A percentile compares a stretch with the other conserved stretches of the same genome.
Evolutionary conservation across 2,329 filamentous ascomycete species (phyloP).

Genomic region (Arthrinium puccinioides): DNA sequence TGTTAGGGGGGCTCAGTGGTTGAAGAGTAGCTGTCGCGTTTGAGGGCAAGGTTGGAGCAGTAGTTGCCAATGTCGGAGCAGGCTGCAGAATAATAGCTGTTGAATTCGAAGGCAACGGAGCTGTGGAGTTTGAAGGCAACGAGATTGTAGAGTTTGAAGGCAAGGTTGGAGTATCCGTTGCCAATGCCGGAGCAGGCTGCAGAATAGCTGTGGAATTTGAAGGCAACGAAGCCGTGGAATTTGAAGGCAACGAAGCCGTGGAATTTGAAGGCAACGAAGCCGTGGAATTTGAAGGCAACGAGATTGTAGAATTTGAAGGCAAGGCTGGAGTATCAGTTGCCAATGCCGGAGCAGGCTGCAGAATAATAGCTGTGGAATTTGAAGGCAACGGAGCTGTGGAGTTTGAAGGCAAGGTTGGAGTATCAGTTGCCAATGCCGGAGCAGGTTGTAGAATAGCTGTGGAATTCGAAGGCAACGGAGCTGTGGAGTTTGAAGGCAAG

Average conservation of each 20-base stretch:
- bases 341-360: not conserved
- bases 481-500: too few relatives aligned
- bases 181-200: too few relatives aligned
- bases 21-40: too few relatives aligned
- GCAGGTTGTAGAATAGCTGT: not conserved
- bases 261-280: not conserved
- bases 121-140: not conserved
- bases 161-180: not conserved
- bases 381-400: not conserved
- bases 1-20: too few relatives aligned
- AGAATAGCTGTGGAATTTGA: too few relatives aligned
- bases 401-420: not conserved
- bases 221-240: too few relatives aligned
- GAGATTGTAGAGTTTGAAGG: too few relatives aligned
- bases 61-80: slow-evolving; percentile 1
- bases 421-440: not conserved
- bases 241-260: not conserved
- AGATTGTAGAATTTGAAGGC: not conserved
- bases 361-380: not conserved
- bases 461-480: too few relatives aligned
- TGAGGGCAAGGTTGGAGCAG: too few relatives aligned
- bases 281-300: not conserved
- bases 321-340: not conserved
- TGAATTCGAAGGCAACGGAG: not conserved
- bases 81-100: not conserved